Conservation (phyloP, 257 asterid species). For the Fraxinus quadrangulata region DNA sequence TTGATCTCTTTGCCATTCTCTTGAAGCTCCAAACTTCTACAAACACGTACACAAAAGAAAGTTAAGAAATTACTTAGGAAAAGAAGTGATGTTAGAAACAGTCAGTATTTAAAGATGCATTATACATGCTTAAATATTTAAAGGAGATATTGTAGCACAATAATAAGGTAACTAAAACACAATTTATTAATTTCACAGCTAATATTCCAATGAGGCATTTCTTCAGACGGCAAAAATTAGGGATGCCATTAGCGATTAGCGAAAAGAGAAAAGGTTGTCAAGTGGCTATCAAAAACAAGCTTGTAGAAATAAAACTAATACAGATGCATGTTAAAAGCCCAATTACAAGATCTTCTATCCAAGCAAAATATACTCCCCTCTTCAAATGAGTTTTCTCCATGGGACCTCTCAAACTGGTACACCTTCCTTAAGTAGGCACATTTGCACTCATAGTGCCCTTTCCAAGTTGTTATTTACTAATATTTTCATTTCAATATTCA, state of each 20-base stretch:
- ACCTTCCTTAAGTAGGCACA: not conserved
- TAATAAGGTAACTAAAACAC: not conserved
- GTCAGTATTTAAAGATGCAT: conserved; percentile 8
- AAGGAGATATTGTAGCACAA: not conserved
- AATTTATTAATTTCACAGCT: not conserved
- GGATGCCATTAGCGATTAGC: not conserved
- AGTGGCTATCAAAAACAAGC: not conserved
- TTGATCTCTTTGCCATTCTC: conserved; percentile 41
- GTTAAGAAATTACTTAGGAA: conserved; percentile 12
- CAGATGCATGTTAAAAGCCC: not conserved
- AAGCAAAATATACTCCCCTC: not conserved
- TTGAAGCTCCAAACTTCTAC: conserved; percentile 47
- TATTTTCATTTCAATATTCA: not conserved
- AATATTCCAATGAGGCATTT: not conserved
- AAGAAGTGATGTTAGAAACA: conserved; percentile 14
- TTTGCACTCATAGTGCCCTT: not conserved
- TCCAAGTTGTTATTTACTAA: not conserved
- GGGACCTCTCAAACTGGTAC: not conserved
- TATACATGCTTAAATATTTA: conserved; percentile 13
- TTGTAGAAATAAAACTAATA: not conserved
- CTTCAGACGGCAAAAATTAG: not conserved
- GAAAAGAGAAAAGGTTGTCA: not conserved
- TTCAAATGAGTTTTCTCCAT: not conserved
- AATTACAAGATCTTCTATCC: not conserved
- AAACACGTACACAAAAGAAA: conserved; percentile 25